These are phyloP conservation scores for Trypanosomatidae sp. DNA, from an alignment of 208 protist genomes.

Conservation along the genomic window DNA sequence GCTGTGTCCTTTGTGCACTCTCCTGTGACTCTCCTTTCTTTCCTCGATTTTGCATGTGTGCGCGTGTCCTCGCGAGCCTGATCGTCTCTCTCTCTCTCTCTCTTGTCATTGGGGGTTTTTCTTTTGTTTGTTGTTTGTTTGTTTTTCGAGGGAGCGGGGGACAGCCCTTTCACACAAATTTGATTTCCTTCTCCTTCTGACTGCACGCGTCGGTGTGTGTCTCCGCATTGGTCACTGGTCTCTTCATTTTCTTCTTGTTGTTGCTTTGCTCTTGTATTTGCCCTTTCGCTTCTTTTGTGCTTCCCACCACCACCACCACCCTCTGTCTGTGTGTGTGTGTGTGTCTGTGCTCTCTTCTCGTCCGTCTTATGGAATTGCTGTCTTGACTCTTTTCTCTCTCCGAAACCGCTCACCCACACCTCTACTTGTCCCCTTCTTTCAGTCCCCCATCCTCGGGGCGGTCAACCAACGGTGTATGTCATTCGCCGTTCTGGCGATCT, in stretches of 20 bases:
- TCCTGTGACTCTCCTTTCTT: neutral
- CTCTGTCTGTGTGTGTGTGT: neutral
- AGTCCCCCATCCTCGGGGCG: neutral
- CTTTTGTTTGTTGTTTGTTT: too few relatives aligned
- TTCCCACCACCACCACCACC: neutral
- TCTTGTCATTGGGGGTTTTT: too few relatives aligned
- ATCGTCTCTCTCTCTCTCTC: too few relatives aligned
- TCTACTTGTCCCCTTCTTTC: neutral
- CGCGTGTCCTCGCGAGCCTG: neutral
- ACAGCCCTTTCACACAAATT: neutral
- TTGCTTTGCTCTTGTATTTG: neutral
- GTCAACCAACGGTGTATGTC: neutral
- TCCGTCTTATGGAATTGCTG: neutral
- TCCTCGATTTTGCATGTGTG: neutral
- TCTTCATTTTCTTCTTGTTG: neutral
- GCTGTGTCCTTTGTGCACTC: neutral
- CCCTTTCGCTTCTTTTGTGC: neutral
- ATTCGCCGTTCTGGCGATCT: neutral
- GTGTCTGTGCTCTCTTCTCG: neutral
- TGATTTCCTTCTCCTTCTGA: slow-evolving; percentile 2
- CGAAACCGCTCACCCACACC: neutral
- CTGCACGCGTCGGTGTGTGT: neutral
- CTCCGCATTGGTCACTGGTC: neutral
- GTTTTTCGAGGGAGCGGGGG: too few relatives aligned
- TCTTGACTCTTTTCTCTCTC: neutral